Conservation (phyloP, 2,329 filamentous ascomycete genomes). For the Pseudohalonectria lignicola region DNA sequence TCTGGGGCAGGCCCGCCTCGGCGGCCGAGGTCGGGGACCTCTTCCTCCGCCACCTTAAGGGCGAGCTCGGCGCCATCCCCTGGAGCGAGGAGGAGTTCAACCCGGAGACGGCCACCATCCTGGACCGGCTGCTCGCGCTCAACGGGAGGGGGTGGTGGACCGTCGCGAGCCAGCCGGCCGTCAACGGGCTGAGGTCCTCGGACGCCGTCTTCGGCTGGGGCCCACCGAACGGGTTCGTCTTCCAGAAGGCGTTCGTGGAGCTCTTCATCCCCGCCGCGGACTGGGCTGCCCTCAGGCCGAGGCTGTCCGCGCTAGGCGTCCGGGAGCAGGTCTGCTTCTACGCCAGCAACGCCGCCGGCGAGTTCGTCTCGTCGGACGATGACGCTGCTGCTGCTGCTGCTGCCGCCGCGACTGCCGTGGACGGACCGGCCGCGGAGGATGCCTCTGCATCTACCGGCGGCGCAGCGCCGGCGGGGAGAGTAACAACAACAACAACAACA, state of each 20-base stretch:
- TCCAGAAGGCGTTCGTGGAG: conserved; percentile 97
- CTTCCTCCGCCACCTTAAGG: conserved; percentile 72
- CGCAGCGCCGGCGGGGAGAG: conserved; percentile 1
- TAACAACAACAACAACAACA: conserved; percentile 4
- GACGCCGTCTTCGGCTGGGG: conserved; percentile 88
- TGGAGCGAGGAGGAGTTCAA: conserved; percentile 89
- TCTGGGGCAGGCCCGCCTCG: conserved; percentile 74
- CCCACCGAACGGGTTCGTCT: conserved; percentile 83
- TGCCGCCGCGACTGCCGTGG: conserved; percentile 12
- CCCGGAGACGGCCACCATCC: conserved; percentile 75
- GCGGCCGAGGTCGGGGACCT: conserved; percentile 63
- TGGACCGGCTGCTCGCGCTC: conserved; percentile 59
- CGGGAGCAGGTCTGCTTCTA: conserved; percentile 74
- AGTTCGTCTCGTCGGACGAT: conserved; percentile 60
- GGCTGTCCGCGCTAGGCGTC: conserved; percentile 46
- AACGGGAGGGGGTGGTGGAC: conserved; percentile 91
- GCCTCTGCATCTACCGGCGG: conserved; percentile 17
- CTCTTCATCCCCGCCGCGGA: conserved; percentile 74
- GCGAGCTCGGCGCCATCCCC: conserved; percentile 70
- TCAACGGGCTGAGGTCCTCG: conserved; percentile 70
- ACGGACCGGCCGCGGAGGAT: not conserved
- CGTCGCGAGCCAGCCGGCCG: conserved; percentile 86
- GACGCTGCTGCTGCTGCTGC: not conserved
- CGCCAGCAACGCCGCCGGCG: conserved; percentile 67
- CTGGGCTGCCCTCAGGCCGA: conserved; percentile 56